Base-by-base conservation (phyloP, 1,284 basidiomycete genomes). In the Sporisorium sorghi region DNA sequence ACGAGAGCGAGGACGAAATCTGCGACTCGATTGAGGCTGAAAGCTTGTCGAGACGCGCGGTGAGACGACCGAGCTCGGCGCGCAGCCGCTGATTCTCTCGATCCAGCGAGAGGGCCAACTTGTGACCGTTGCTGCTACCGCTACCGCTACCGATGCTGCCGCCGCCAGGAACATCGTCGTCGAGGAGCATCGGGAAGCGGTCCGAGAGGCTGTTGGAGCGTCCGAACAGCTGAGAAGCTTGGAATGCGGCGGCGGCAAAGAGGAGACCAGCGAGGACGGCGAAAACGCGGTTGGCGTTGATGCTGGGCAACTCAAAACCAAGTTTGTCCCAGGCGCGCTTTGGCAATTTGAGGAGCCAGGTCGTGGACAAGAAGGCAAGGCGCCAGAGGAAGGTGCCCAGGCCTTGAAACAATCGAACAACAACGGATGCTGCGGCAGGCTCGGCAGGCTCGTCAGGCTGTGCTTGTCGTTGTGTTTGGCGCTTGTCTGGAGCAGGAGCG, bases 81-180 rank as follows among this genome's bases (percentile, higher is more conserved):
- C 59, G 65, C 3, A 73, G 55, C n/a, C 60, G 65, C 28, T 46
- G 46, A 21, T 68, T 67, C 42, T 73, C 71, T 21, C 51, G 53
- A 24, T 68, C 60, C n/a, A 70, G 61, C 15, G 53, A 49, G 37
- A 57, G 23, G 17, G 50, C 37, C 23, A 58, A 21, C 9, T 42
- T 17, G n/a, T 33, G 51, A 15, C 7, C 7, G 15, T 19, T 40
- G 37, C 37, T 19, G 37, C 37, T 19, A n/a, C 33, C 26, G 23
- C 46, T 32, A 12, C 33, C n/a, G 35, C 17, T n/a, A 17, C 35
- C n/a, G 35, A 32, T 37, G 23, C 44, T 40, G 44, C 44, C 37
- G 32, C 39, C 37, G 35, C 59, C 59, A 3, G 58, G 53, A n/a
- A 64, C 24, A 32, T 60, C 67, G 33, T 57, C 47, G 21, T 46